Conservation (phyloP, 1,284 basidiomycete species). For the Apiotrichum mycotoxinovorans region DNA sequence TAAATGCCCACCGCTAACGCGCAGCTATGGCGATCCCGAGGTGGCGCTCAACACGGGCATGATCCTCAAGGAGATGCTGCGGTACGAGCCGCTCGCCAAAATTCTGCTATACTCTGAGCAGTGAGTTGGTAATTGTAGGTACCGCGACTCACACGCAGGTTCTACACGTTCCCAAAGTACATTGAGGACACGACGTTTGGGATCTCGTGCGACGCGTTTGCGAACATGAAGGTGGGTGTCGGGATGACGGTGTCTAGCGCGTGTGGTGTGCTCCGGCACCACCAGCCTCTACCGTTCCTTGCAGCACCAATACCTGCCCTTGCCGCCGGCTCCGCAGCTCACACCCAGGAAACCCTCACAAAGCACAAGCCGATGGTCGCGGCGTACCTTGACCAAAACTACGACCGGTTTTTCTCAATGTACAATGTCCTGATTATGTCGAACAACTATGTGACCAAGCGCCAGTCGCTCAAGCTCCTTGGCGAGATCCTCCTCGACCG, state of each 20-base stretch:
- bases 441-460: slow-evolving; percentile 97
- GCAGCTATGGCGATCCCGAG: slow-evolving; percentile 83
- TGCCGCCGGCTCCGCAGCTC: background rate
- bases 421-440: slow-evolving; percentile 90
- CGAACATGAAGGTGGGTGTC: slow-evolving; percentile 71
- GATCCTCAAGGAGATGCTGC: slow-evolving; percentile 95
- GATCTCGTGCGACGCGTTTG: slow-evolving; percentile 95
- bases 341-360: slow-evolving; percentile 72
- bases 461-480: slow-evolving; percentile 94
- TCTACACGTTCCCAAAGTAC: slow-evolving; percentile 94
- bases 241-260: background rate
- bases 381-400: slow-evolving; percentile 91
- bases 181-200: slow-evolving; percentile 98
- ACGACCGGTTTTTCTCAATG: slow-evolving; percentile 94
- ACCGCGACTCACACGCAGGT: slow-evolving; percentile 57
- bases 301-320: no score
- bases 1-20: background rate
- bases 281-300: no score
- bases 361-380: slow-evolving; percentile 97
- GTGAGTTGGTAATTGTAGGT: slow-evolving; percentile 54
- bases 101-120: slow-evolving; percentile 88
- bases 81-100: slow-evolving; percentile 87
- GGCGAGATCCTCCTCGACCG: slow-evolving; percentile 97
- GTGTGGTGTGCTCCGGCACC: no score
- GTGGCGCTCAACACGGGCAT: slow-evolving; percentile 96